Base-by-base conservation (phyloP, 371 early-diverging fungal genomes). In the Batrachochytrium dendrobatidis region DNA sequence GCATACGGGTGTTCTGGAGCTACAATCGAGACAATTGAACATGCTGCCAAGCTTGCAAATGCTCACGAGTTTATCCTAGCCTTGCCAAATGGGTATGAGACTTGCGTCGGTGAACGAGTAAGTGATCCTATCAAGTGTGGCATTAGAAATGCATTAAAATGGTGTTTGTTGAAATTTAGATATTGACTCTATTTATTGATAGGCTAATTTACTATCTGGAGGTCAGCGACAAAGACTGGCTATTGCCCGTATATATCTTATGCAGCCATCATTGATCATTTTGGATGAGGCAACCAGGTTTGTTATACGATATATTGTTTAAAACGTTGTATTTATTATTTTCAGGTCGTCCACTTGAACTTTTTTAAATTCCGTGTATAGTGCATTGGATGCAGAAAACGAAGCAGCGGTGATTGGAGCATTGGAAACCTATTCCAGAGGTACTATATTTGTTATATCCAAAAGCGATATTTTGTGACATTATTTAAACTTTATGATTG, bases 41-140 rank as follows among this genome's bases (percentile, higher is more conserved):
- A 80, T 30, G 83, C 69, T 61, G 79, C 81, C 72, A 79, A 74
- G 64, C 68, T 73, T 63, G 85, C 85, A 75, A 88, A 83, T 78
- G 85, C 84, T 58, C 84, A 89, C 65, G 79, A 83, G 10, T 93
- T 91, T 55, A 85, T 91, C 55, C 68, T 73, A 62, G 79, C 81
- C 60, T 72, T 93, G 5, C 90, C 91, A 26, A 64, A 83, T 26
- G 83, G 84, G 3, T 89, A 88, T 69, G 77, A 90, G 57, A 89
- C 91, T 0, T 70, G 83, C 45, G 83, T 84, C n/a, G 85, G 88
- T 46, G 94, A 94, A 62, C n/a, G n/a, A n/a, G n/a, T n/a, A n/a
- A n/a, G n/a, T n/a, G 83, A 79, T 46, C 75, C 82, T 1, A 61
- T 65, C 29, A 39, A 20, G 39, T 39, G 20, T 15, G 39, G 20